phyloP scores from a whole-genome alignment of 129 eudicot genomes.

The Flaveria linearis region DNA sequence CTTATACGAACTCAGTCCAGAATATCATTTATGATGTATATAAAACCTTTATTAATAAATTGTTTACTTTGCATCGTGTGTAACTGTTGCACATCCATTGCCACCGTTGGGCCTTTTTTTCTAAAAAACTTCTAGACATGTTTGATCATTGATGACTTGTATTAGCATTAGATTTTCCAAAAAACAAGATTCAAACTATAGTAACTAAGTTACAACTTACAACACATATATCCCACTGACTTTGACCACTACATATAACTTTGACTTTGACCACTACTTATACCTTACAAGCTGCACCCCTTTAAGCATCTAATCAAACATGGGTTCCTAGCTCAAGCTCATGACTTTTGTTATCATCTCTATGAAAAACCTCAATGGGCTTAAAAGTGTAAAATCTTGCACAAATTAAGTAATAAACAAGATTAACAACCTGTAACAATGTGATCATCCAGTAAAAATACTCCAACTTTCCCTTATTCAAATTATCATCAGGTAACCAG shows the following conservation, averaged over 20 bases:
- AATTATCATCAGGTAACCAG: slow-evolving; percentile 83
- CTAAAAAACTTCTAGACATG: neutral
- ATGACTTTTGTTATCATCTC: slow-evolving; percentile 25
- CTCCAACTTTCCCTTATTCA: slow-evolving; percentile 79
- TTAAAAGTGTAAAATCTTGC: slow-evolving; percentile 72
- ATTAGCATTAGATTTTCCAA: neutral
- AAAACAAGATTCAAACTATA: neutral
- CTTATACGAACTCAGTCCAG: too few species aligned
- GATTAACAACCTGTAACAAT: slow-evolving; percentile 58
- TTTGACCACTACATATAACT: slow-evolving; percentile 15
- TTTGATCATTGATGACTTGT: neutral
- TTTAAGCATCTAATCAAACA: slow-evolving; percentile 20
- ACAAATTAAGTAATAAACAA: slow-evolving; percentile 66
- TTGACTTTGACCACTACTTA: slow-evolving; percentile 21
- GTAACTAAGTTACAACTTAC: neutral
- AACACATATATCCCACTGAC: neutral
- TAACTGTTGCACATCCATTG: too few species aligned
- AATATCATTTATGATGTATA: too few species aligned
- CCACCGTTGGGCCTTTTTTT: too few species aligned
- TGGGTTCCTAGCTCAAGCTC: slow-evolving; percentile 53
- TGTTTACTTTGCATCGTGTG: too few species aligned
- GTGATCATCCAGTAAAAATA: slow-evolving; percentile 86
- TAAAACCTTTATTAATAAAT: too few species aligned
- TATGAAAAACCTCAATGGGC: slow-evolving; percentile 54
- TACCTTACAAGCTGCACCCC: slow-evolving; percentile 9